These are phyloP conservation scores for Tardiomyces digboiensis DNA, from an alignment of 1,139 yeast species.

Conservation along the genomic window DNA sequence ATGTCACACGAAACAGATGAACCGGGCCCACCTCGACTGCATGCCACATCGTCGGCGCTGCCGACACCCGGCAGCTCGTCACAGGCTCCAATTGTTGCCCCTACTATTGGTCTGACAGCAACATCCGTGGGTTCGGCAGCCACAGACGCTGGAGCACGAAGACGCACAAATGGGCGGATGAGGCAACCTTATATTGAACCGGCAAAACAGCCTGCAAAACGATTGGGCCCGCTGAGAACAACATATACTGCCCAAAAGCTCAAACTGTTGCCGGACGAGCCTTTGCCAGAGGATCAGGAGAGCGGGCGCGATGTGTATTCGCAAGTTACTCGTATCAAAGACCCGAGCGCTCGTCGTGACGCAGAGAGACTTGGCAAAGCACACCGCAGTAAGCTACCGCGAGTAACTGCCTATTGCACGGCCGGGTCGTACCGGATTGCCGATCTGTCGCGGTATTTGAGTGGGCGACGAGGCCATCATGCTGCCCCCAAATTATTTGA, in stretches of 20 bases:
- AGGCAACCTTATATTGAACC: too few species aligned
- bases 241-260: slow-evolving; percentile 83
- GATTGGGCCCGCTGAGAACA: slow-evolving; percentile 74
- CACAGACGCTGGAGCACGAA: too few species aligned
- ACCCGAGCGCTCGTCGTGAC: slow-evolving; percentile 87
- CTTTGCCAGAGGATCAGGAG: slow-evolving; percentile 27
- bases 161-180: too few species aligned
- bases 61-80: too few species aligned
- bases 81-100: too few species aligned
- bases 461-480: slow-evolving; percentile 54
- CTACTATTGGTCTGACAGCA: too few species aligned
- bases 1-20: too few species aligned
- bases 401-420: slow-evolving; percentile 95
- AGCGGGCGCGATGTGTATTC: slow-evolving; percentile 56
- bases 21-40: too few species aligned
- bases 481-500: slow-evolving; percentile 87
- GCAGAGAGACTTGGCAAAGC: slow-evolving; percentile 90
- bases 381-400: slow-evolving; percentile 53
- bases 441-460: slow-evolving; percentile 76
- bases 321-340: slow-evolving; percentile 76
- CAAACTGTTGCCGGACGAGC: slow-evolving; percentile 75
- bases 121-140: too few species aligned
- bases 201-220: neutral
- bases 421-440: slow-evolving; percentile 88
- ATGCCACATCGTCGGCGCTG: too few species aligned